These are phyloP conservation scores for Pilaira anomala DNA, from an alignment of 192 early-diverging fungal genomes.

Conservation along the genomic window DNA sequence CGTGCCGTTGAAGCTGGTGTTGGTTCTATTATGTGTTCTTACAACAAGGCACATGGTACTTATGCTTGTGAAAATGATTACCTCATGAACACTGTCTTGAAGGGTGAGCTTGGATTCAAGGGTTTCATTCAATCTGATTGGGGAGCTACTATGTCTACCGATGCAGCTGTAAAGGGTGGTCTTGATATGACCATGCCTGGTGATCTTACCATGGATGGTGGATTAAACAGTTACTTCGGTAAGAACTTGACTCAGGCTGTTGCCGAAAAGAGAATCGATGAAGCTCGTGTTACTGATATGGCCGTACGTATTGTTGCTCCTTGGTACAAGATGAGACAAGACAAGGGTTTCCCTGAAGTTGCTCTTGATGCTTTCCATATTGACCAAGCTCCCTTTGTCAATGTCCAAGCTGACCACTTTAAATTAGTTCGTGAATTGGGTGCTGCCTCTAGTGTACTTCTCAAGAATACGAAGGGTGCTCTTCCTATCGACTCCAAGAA, in stretches of 20 bases:
- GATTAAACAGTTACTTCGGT: slow-evolving; percentile 9
- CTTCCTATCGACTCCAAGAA: slow-evolving; percentile 8
- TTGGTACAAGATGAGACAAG: slow-evolving; percentile 14
- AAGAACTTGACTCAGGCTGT: slow-evolving; percentile 13
- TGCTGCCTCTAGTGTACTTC: slow-evolving; percentile 16
- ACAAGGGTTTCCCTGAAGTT: not conserved
- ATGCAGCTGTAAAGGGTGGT: slow-evolving; percentile 29
- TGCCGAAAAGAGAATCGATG: not conserved
- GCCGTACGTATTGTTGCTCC: slow-evolving; percentile 16
- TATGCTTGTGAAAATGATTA: slow-evolving; percentile 52
- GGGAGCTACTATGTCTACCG: slow-evolving; percentile 39
- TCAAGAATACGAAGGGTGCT: slow-evolving; percentile 9
- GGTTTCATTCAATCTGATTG: slow-evolving; percentile 51
- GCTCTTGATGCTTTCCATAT: not conserved
- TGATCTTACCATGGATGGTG: slow-evolving; percentile 6
- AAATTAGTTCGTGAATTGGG: slow-evolving; percentile 9
- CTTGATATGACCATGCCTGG: slow-evolving; percentile 66
- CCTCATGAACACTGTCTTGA: slow-evolving; percentile 46
- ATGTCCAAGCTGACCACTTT: slow-evolving; percentile 19
- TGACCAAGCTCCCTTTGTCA: slow-evolving; percentile 2
- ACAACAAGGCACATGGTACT: slow-evolving; percentile 57
- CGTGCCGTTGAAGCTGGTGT: slow-evolving; percentile 51
- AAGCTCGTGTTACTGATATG: slow-evolving; percentile 15
- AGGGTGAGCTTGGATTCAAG: slow-evolving; percentile 47
- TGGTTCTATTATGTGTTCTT: slow-evolving; percentile 59